Base-by-base conservation (phyloP, 1,139 yeast genomes). In the Diutina mesorugosa region DNA sequence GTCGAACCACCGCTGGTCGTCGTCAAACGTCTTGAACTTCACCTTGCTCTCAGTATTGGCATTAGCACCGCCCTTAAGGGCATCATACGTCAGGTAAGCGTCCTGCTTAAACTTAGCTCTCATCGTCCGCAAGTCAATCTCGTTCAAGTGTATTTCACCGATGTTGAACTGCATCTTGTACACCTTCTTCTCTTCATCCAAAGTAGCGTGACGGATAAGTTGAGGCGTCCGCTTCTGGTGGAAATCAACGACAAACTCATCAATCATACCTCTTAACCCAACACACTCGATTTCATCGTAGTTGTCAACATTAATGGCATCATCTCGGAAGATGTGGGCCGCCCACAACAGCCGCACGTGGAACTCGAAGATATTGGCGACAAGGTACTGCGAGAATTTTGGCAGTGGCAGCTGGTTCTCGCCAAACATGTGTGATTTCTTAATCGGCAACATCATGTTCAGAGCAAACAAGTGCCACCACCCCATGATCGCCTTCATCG, bases 381-480 rank as follows among this genome's bases (percentile, higher is more conserved):
- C 67, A 58, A 77, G 69, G 61, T 74, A 76, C 59, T 73, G 75
- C 0, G 80, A 75, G 59, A 77, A 75, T 59, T 76, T 76, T 54
- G 66, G 68, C 0, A 74, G 65, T 4, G 53, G 29, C 53, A 67
- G 61, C 58, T 70, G 69, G 9, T 62, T 54, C 54, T 73, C 77
- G 1, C 77, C 78, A 63, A 76, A 77, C 57, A 77, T 58, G 6
- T 63, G 61, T 1, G 80, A 79, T 55, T 68, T 67, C 56, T 78
- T 64, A 6, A 77, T 63, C 4, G 80, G 80, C 48, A 76, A 64
- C 65, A 71, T 68, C 70, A 72, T 70, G 58, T 74, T 76, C 45
- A 79, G 71, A 2, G 74, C 66, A 62, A 77, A 77, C 56, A 77
- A 66, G 55, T 66, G 66, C 80, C 80, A 77, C 80, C 80, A 76